A percentile compares a stretch with the other conserved stretches of the same genome.
These are phyloP conservation scores for Lolium rigidum DNA, from an alignment of 176 grass and related monocot genomes.

Conservation along the genomic window DNA sequence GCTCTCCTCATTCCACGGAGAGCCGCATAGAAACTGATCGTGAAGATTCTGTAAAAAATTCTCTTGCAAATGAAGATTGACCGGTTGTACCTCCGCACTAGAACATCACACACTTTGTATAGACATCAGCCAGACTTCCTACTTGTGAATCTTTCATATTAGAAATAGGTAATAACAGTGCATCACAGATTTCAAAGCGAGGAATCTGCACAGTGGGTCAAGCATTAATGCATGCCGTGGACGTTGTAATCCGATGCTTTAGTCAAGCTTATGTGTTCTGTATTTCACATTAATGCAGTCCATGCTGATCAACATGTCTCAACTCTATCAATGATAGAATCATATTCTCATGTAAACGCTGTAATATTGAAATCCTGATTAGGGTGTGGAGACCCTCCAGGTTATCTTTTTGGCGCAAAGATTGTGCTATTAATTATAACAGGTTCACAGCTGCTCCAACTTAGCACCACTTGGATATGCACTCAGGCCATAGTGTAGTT, in stretches of 20 bases:
- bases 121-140: not conserved
- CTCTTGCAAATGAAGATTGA: not conserved
- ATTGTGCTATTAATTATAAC: not conserved
- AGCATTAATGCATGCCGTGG: not conserved
- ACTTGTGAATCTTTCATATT: not conserved
- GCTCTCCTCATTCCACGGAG: constrained; percentile 67
- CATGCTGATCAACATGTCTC: not conserved
- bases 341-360: not conserved
- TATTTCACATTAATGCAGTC: not conserved
- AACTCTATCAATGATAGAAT: not conserved
- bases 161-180: not conserved
- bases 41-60: constrained; percentile 19
- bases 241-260: not conserved
- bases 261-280: not conserved
- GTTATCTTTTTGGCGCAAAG: too few species aligned
- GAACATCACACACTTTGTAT: not conserved
- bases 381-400: too few species aligned
- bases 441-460: not conserved
- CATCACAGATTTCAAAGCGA: not conserved
- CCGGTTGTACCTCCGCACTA: not conserved
- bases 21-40: constrained; percentile 44
- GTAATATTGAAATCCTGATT: not conserved
- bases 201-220: not conserved
- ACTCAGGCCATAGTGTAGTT: not conserved
- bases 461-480: not conserved